Conservation (phyloP, 1,284 basidiomycete species). For the Trametes hirsuta region DNA sequence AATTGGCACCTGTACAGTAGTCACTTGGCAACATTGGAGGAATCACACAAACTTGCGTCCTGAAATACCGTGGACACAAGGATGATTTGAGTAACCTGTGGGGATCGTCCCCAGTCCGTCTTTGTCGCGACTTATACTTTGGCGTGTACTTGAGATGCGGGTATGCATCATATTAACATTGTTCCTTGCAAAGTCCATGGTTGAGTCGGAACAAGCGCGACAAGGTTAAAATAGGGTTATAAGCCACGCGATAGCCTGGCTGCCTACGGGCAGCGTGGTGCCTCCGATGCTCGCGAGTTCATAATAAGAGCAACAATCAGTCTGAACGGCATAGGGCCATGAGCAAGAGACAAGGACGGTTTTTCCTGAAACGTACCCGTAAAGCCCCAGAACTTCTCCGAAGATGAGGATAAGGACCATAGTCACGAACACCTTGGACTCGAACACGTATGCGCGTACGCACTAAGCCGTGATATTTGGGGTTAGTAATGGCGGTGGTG, state of each 20-base stretch:
- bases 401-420: slow-evolving; percentile 94
- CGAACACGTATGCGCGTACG: slow-evolving; percentile 78
- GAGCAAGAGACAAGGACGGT: neutral
- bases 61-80: too few species aligned
- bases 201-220: neutral
- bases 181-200: slow-evolving; percentile 15
- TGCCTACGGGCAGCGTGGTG: slow-evolving; percentile 25
- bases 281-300: slow-evolving; percentile 66
- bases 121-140: too few species aligned
- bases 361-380: slow-evolving; percentile 57
- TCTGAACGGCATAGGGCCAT: slow-evolving; percentile 37
- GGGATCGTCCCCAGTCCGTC: too few species aligned
- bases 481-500: neutral
- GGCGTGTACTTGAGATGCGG: neutral
- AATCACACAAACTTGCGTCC: too few species aligned
- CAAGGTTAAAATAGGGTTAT: neutral
- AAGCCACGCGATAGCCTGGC: neutral
- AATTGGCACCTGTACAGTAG: neutral
- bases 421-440: slow-evolving; percentile 89
- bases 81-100: too few species aligned
- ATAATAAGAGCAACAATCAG: slow-evolving; percentile 90
- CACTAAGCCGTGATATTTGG: slow-evolving; percentile 44
- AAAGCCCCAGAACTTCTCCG: slow-evolving; percentile 91
- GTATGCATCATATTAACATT: slow-evolving; percentile 22
- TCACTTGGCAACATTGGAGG: too few species aligned